Evolutionary conservation across 768 basidiomycete genomes (phyloP).

Genomic region (Mycena filopes): DNA sequence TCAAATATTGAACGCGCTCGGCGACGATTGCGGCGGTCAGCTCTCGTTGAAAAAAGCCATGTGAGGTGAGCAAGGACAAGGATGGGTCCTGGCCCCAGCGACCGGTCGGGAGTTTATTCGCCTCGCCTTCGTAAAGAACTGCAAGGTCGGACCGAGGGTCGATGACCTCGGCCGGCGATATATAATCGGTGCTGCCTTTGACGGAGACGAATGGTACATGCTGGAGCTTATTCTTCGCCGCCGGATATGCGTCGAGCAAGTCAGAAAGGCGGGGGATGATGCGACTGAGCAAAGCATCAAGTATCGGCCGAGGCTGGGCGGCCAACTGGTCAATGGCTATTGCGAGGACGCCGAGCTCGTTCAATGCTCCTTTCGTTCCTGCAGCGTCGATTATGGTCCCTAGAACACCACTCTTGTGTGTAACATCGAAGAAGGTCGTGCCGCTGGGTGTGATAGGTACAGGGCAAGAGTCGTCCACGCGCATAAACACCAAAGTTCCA

Average conservation of each 20-base stretch:
- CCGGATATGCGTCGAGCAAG: conserved; percentile 6
- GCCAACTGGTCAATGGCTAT: conserved; percentile 26
- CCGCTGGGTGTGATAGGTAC: conserved; percentile 21
- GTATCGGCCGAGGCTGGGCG: conserved; percentile 23
- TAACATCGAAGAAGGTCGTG: conserved; percentile 33
- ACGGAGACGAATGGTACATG: conserved; percentile 26
- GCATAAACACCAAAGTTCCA: conserved; percentile 19
- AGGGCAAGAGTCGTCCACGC: conserved; percentile 30
- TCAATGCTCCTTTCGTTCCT: conserved; percentile 9
- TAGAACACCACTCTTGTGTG: conserved; percentile 15
- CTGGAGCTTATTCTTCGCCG: conserved; percentile 19
- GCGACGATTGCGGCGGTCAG: conserved; percentile 15
- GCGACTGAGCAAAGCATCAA: conserved; percentile 28
- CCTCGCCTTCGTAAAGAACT: conserved; percentile 24
- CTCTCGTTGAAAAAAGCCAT: conserved; percentile 12
- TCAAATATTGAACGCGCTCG: conserved; percentile 27
- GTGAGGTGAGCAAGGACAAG: conserved; percentile 6
- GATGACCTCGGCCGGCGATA: conserved; percentile 27
- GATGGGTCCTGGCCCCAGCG: conserved; percentile 11
- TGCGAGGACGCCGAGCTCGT: conserved; percentile 31
- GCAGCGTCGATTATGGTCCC: conserved; percentile 9
- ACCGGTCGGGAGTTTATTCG: conserved; percentile 28
- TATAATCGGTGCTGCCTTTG: background rate
- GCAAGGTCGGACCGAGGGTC: conserved; percentile 34
- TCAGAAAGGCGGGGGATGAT: conserved; percentile 30